phyloP scores from a whole-genome alignment of 257 asterid species.

The Scutellaria baicalensis region DNA sequence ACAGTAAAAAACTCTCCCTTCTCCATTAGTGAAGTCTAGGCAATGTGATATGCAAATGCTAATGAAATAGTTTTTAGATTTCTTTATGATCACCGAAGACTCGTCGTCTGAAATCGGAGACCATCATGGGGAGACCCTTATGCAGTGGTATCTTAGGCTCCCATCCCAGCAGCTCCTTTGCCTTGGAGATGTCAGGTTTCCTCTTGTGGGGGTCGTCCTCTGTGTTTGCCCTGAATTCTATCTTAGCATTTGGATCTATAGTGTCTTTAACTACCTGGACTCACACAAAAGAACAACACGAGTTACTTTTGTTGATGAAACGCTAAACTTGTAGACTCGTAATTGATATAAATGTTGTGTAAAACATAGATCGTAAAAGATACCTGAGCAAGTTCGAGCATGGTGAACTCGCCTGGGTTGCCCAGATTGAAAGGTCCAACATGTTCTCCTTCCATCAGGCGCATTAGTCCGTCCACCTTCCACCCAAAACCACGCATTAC shows the following conservation, averaged over 20 bases:
- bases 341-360: too few species aligned
- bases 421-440: conserved; percentile 98
- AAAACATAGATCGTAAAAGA: not conserved
- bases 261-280: conserved; percentile 88
- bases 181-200: conserved; percentile 85
- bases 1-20: too few species aligned
- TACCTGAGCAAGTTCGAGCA: conserved; percentile 98
- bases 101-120: conserved; percentile 79
- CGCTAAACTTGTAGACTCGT: too few species aligned
- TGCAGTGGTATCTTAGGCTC: conserved; percentile 83
- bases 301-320: not conserved
- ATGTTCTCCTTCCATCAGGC: conserved; percentile 98
- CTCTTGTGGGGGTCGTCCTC: conserved; percentile 99
- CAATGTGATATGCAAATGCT: too few species aligned
- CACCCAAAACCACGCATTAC: too few species aligned
- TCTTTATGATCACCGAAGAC: conserved; percentile 83
- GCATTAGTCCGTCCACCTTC: conserved; percentile 91
- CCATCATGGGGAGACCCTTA: conserved; percentile 93
- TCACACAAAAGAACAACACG: not conserved
- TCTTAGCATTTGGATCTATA: conserved; percentile 78
- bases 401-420: conserved; percentile 95
- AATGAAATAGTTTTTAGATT: too few species aligned
- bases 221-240: conserved; percentile 83
- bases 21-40: too few species aligned
- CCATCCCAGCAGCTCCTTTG: conserved; percentile 85